Conservation (phyloP, 257 asterid genomes). For the Oldenlandia corymbosa region DNA sequence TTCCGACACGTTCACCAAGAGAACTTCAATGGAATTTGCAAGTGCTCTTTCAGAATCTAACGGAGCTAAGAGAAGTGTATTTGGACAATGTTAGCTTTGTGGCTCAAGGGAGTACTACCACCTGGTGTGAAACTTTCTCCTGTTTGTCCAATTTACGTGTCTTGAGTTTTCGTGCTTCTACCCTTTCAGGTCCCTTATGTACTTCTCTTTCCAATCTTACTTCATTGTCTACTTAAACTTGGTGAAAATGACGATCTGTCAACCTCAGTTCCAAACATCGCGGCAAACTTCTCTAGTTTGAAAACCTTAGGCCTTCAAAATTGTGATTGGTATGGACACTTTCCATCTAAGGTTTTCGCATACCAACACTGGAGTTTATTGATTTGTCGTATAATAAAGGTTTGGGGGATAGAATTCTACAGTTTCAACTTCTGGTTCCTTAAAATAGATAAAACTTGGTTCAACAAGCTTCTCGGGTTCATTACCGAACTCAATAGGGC, state of each 20-base stretch:
- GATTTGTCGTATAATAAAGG: constrained; percentile 15
- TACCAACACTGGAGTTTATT: constrained; percentile 21
- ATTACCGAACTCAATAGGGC: constrained; percentile 17
- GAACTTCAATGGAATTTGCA: too few species aligned
- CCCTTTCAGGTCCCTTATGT: constrained; percentile 18
- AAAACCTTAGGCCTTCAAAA: background rate
- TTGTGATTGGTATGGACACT: constrained; percentile 16
- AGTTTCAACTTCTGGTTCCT: constrained; percentile 11
- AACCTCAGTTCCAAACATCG: background rate
- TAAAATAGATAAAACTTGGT: constrained; percentile 8
- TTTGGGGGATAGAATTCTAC: constrained; percentile 11
- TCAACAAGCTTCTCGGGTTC: constrained; percentile 18
- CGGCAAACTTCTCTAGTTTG: constrained; percentile 14
- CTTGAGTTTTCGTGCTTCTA: background rate
- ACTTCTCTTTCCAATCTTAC: constrained; percentile 9
- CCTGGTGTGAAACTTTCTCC: constrained; percentile 20
- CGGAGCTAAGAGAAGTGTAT: constrained; percentile 3
- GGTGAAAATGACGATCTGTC: constrained; percentile 6
- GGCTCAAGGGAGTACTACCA: constrained; percentile 12
- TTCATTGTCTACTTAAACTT: constrained; percentile 15
- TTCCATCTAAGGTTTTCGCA: constrained; percentile 24
- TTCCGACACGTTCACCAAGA: too few species aligned
- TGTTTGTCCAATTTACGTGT: constrained; percentile 15
- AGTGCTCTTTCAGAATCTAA: constrained; percentile 10
- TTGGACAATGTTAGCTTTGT: constrained; percentile 21